phyloP scores from a whole-genome alignment of 768 basidiomycete species.

The Suillus americanus region DNA sequence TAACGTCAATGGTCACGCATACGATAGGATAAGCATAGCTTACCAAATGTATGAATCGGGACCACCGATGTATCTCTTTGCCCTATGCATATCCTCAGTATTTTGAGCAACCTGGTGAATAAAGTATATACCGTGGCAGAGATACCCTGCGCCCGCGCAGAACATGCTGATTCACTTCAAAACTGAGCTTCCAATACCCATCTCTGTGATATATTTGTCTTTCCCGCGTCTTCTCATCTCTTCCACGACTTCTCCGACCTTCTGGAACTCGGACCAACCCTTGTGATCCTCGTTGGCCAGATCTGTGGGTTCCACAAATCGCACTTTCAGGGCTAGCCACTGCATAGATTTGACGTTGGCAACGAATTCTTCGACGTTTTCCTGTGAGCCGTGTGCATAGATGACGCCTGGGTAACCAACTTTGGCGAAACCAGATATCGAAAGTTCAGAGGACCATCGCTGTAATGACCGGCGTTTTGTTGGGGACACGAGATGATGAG shows the following conservation, averaged over 20 bases:
- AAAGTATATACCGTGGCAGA: not conserved
- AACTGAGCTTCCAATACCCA: slow-evolving; percentile 56
- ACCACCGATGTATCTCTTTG: not conserved
- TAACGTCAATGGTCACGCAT: not conserved
- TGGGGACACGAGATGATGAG: slow-evolving; percentile 68
- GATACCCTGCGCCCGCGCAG: not conserved
- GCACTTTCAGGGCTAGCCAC: slow-evolving; percentile 67
- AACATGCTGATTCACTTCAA: not conserved
- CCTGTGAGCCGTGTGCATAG: slow-evolving; percentile 57
- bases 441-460: slow-evolving; percentile 54
- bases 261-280: slow-evolving; percentile 64
- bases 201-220: slow-evolving; percentile 54
- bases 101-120: not conserved
- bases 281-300: not conserved
- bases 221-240: slow-evolving; percentile 60
- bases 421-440: slow-evolving; percentile 66
- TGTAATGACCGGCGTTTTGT: slow-evolving; percentile 59
- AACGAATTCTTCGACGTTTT: slow-evolving; percentile 62
- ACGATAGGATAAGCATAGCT: not conserved
- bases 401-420: slow-evolving; percentile 75
- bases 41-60: not conserved
- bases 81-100: not conserved
- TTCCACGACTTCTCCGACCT: slow-evolving; percentile 66
- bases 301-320: slow-evolving; percentile 55
- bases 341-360: slow-evolving; percentile 72